phyloP scores from a whole-genome alignment of 2,329 filamentous ascomycete species.

The Paecilomyces sp. region DNA sequence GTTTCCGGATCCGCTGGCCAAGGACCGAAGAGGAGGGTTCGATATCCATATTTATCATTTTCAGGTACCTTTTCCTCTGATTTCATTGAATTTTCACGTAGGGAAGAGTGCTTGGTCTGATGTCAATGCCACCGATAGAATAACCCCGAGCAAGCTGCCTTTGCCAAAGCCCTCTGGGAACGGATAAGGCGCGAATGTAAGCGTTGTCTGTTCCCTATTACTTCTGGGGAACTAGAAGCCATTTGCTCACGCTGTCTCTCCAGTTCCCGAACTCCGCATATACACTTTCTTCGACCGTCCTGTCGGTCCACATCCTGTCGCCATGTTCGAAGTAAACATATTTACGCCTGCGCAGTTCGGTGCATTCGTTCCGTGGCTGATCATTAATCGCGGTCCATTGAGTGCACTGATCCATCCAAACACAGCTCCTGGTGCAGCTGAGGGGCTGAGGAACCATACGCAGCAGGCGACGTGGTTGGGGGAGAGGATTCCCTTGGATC shows the following conservation, averaged over 20 bases:
- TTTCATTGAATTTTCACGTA: neutral
- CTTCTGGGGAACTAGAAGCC: neutral
- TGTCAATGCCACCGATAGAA: conserved; percentile 27
- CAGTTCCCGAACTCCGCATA: conserved; percentile 77
- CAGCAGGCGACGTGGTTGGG: conserved; percentile 40
- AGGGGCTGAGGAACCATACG: conserved; percentile 40
- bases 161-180: conserved; percentile 67
- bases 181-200: conserved; percentile 73
- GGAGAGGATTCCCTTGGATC: conserved; percentile 38
- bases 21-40: conserved; percentile 63
- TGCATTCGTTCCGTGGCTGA: conserved; percentile 78
- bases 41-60: conserved; percentile 84
- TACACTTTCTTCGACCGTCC: conserved; percentile 72
- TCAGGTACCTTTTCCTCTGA: conserved; percentile 33
- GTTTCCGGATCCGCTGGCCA: conserved; percentile 63
- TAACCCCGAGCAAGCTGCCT: conserved; percentile 56
- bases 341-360: conserved; percentile 83
- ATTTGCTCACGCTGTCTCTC: neutral
- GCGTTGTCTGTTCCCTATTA: conserved; percentile 13
- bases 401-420: conserved; percentile 80
- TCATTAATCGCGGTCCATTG: conserved; percentile 72
- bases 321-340: conserved; percentile 90
- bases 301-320: conserved; percentile 72
- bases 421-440: conserved; percentile 47
- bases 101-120: neutral